Base-by-base conservation (phyloP, 2,329 filamentous ascomycete species). In the Penicillium verrucosum region DNA sequence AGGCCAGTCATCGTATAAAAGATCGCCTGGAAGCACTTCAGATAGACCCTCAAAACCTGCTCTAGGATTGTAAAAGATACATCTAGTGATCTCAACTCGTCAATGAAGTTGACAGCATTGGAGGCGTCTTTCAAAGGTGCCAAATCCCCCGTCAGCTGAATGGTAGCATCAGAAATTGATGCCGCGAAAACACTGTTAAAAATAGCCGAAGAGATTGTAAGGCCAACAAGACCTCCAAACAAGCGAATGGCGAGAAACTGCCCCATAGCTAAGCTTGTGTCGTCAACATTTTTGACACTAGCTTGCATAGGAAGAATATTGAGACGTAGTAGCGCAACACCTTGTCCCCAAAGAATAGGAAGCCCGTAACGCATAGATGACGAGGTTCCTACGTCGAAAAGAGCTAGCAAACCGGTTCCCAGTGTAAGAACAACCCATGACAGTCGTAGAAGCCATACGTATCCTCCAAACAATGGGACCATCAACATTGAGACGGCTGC, bases 261-360 rank as follows among this genome's bases (percentile, higher is more conserved):
- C 12, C 42, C 54, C 16, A 57, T 57, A 14, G 54, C 54, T 11
- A 53, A n/a, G 27, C 54, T 21, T 3, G 42, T 57, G 27, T 57
- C 54, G 10, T 53, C 21, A 16, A 53, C 23, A 36, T 48, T 27
- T 21, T 57, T 52, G 27, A 57, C 54, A 14, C 54, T 57, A 8
- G 54, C 54, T 38, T 57, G 43, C 42, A 57, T 53, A 2, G 54
- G 54, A 53, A 57, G 48, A 21, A 36, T 37, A 9, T 41, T 53
- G 12, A 57, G 49, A 18, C 54, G 54, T 12, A 57, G n/a, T 21
- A 57, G 21, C 3, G 54, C 54, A 29, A 57, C 34, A 1, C 54
- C 54, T 6, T 34, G 12, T 1, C 42, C 48, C 49, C 43, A 57
- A 1, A 57, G 34, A 21, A 53, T 43, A 10, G 48, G 48, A 38